Conservation (phyloP, 371 early-diverging fungal genomes). For the Mortierella sp. region DNA sequence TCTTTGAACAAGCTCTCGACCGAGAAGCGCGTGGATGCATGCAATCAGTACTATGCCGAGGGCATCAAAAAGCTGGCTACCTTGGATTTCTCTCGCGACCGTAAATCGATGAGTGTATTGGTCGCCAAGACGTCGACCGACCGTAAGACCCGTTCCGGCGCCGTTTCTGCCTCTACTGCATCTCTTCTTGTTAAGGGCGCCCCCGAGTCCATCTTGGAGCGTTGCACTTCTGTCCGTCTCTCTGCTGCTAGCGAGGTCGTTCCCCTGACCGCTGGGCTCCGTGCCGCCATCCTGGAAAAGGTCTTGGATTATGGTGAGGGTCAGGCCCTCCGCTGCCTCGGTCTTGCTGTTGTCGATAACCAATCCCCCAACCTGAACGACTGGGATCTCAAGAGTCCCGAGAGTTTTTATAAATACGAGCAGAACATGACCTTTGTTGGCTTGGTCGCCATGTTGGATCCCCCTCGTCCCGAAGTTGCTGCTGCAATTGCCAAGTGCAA, state of each 20-base stretch:
- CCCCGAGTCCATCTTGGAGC: slow-evolving; percentile 92
- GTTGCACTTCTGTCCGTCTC: slow-evolving; percentile 80
- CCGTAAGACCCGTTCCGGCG: slow-evolving; percentile 50
- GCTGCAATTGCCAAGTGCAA: slow-evolving; percentile 86
- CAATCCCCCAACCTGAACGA: slow-evolving; percentile 56
- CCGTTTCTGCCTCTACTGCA: slow-evolving; percentile 45
- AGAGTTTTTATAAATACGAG: slow-evolving; percentile 77
- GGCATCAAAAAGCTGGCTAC: slow-evolving; percentile 63
- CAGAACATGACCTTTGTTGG: slow-evolving; percentile 92
- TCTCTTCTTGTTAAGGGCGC: slow-evolving; percentile 91
- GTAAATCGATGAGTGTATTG: slow-evolving; percentile 97
- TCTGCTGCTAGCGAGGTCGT: slow-evolving; percentile 60
- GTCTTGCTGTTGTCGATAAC: slow-evolving; percentile 86
- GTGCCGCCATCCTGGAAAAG: slow-evolving; percentile 72
- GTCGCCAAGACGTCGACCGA: slow-evolving; percentile 57
- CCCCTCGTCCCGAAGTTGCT: slow-evolving; percentile 95
- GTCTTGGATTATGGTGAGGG: slow-evolving; percentile 82
- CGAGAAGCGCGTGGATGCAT: slow-evolving; percentile 67
- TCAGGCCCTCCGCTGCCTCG: slow-evolving; percentile 88
- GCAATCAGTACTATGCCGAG: slow-evolving; percentile 43
- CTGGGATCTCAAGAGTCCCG: slow-evolving; percentile 73
- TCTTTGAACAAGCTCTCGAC: slow-evolving; percentile 60
- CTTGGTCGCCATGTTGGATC: slow-evolving; percentile 95
- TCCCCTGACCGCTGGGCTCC: slow-evolving; percentile 77
- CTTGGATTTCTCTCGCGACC: slow-evolving; percentile 95